Conservation (phyloP, 176 grass and related monocot genomes). For the Zea luxurians region DNA sequence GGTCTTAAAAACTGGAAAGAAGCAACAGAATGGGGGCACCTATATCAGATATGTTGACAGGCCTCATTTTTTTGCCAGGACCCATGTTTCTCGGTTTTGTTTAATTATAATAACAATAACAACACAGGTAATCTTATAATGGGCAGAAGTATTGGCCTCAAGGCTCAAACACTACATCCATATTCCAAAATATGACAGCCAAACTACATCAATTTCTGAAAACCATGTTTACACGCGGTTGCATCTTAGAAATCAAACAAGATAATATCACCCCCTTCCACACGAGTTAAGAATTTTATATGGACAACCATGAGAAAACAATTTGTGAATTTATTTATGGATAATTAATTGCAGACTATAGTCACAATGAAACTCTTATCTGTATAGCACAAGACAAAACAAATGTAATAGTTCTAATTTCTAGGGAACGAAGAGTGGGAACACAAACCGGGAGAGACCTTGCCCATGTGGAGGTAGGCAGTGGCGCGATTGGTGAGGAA, state of each 20-base stretch:
- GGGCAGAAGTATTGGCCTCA: background rate
- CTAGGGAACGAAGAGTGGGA: background rate
- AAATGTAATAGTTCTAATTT: conserved; percentile 1
- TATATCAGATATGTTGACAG: background rate
- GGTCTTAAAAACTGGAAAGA: background rate
- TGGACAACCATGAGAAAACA: background rate
- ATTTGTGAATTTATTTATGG: background rate
- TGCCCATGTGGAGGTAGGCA: too few relatives aligned
- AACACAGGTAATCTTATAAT: background rate
- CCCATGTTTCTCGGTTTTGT: background rate
- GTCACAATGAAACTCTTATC: background rate
- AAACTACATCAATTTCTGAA: background rate
- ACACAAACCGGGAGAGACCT: too few relatives aligned
- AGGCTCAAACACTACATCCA: background rate
- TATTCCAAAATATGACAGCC: conserved; percentile 23
- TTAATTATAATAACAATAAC: background rate
- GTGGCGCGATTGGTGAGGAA: too few relatives aligned
- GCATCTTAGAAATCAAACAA: conserved; percentile 6
- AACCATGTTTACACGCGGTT: background rate
- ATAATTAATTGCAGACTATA: background rate
- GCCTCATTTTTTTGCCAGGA: background rate
- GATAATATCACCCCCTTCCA: background rate
- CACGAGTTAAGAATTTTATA: background rate
- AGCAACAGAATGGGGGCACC: background rate
- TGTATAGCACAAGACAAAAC: conserved; percentile 15